A percentile compares a stretch with the other conserved stretches of the same genome.
phyloP scores from a whole-genome alignment of 1,284 basidiomycete genomes.

The Moesziomyces sp. region DNA sequence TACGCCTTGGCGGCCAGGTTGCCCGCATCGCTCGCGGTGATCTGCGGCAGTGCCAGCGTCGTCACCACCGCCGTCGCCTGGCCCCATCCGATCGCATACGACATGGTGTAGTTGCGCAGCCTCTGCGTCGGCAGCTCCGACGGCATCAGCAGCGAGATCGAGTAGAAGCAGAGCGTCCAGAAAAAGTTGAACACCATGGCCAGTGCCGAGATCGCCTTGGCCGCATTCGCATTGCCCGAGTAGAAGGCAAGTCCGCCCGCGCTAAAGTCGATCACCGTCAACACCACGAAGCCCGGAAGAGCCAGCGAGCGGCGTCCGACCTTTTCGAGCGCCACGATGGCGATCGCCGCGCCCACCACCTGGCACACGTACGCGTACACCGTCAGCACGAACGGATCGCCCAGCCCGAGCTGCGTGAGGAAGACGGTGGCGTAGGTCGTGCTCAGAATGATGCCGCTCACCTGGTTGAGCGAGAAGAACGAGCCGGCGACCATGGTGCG shows the following conservation, averaged over 20 bases:
- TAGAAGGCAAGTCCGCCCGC: slow-evolving; percentile 48
- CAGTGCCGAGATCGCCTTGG: slow-evolving; percentile 50
- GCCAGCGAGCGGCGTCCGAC: slow-evolving; percentile 52
- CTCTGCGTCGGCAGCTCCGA: slow-evolving; percentile 55
- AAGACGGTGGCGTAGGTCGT: slow-evolving; percentile 59
- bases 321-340: slow-evolving; percentile 52
- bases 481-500: slow-evolving; percentile 56
- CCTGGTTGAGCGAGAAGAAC: slow-evolving; percentile 59
- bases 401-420: slow-evolving; percentile 49
- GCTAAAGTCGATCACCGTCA: slow-evolving; percentile 47
- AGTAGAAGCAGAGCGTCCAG: slow-evolving; percentile 59
- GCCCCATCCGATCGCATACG: slow-evolving; percentile 57
- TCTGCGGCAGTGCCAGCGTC: slow-evolving; percentile 51
- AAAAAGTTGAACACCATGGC: slow-evolving; percentile 60
- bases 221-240: slow-evolving; percentile 8
- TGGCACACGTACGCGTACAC: slow-evolving; percentile 50
- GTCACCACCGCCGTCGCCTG: slow-evolving; percentile 58
- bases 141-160: slow-evolving; percentile 57
- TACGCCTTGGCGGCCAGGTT: slow-evolving; percentile 58
- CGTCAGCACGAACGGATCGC: slow-evolving; percentile 52
- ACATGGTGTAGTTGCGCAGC: slow-evolving; percentile 56
- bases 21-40: slow-evolving; percentile 52
- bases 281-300: slow-evolving; percentile 48
- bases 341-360: slow-evolving; percentile 46
- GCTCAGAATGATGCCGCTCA: slow-evolving; percentile 57